Base-by-base conservation (phyloP, 1,284 basidiomycete genomes). In the Flammula alnicola region DNA sequence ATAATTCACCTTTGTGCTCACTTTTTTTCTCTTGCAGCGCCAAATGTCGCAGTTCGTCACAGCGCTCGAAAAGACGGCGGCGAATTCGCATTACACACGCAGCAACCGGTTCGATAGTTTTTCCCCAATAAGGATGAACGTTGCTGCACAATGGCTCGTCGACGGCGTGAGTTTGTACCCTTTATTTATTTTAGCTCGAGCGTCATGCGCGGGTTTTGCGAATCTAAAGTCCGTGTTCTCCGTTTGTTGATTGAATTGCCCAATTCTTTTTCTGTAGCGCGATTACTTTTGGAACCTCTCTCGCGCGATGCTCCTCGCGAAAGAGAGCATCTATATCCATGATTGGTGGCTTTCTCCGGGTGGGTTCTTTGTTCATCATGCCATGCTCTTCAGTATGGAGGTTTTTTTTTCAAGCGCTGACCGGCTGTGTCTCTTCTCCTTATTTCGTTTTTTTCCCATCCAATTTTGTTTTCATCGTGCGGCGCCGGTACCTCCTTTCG, bases 201-300 rank as follows among this genome's bases (percentile, higher is more conserved):
- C n/a, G n/a, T n/a, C n/a, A n/a, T n/a, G n/a, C n/a, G n/a, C n/a
- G n/a, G n/a, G n/a, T n/a, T n/a, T n/a, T n/a, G n/a, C n/a, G n/a
- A 30, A 19, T 26, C 11, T 17, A 26, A 33, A 31, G 11, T 36
- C 44, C 29, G 23, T 40, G 36, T 29, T 26, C 12, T 27, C 38
- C 43, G 32, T 41, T 29, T 42, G n/a, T 16, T 30, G 25, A 37
- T 42, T 41, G 16, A 30, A 36, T 49, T 19, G 11, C 37, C 9
- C 26, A 36, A 16, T 32, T 4, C 46, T 22, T 22, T 12, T 44
- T 16, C 25, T 57, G 17, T 56, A 93, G 88, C 85, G 95, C 12
- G 95, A 98, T 66, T 98, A 98, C 65, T 95, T 93, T 71, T 98
- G 95, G 95, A 96, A 96, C 64, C 73, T 99, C n/a, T 94, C 93